These are phyloP conservation scores for Pyrus betulifolia DNA, from an alignment of 306 rosid genomes.

Conservation along the genomic window DNA sequence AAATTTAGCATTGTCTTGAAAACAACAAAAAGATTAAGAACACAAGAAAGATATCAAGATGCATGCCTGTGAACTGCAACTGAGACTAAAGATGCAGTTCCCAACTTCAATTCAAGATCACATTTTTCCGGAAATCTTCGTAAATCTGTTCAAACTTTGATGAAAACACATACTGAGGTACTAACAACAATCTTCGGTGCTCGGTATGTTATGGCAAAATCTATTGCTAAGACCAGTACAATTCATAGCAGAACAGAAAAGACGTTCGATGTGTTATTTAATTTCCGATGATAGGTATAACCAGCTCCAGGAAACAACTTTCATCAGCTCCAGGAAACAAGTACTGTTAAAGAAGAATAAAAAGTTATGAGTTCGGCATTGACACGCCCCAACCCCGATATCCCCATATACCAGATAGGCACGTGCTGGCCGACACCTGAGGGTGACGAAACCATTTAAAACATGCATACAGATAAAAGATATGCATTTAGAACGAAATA, in stretches of 20 bases:
- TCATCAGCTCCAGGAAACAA: not conserved
- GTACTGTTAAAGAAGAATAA: not conserved
- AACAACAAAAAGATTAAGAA: not conserved
- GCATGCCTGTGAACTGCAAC: not conserved
- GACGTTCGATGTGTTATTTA: not conserved
- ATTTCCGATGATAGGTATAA: not conserved
- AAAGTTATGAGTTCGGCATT: not conserved
- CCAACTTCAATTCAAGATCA: not conserved
- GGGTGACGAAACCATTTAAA: no score
- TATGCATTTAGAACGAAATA: no score
- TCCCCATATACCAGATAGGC: no score
- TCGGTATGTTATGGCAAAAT: not conserved
- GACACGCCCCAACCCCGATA: no score
- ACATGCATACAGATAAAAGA: no score
- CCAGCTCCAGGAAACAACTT: not conserved
- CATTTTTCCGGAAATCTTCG: no score
- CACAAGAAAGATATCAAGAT: not conserved
- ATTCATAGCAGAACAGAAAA: not conserved
- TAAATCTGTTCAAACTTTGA: not conserved
- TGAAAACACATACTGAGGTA: not conserved
- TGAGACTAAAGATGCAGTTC: not conserved
- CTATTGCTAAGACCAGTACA: not conserved
- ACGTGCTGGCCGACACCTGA: accelerated
- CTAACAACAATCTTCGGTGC: not conserved
- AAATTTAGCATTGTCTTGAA: not conserved